phyloP scores from a whole-genome alignment of 352 stramenopile species.

The Aphanomyces euteiches region DNA sequence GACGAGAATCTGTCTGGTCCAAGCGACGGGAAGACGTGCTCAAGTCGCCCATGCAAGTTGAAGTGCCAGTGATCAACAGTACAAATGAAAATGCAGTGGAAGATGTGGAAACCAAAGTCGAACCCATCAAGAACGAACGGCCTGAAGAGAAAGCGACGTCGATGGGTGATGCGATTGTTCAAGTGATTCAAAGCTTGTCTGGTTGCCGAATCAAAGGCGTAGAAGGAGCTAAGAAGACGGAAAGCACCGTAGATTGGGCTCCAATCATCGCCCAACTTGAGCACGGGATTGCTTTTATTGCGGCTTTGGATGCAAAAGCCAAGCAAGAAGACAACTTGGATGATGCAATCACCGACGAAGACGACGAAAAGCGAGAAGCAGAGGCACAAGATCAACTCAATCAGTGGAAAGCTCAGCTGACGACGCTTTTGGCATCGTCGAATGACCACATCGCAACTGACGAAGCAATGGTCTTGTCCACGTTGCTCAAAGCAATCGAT shows the following conservation, averaged over 20 bases:
- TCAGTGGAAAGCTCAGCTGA: background rate
- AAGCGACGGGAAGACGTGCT: background rate
- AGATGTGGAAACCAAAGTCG: constrained; percentile 3
- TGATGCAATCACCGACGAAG: constrained; percentile 2
- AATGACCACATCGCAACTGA: background rate
- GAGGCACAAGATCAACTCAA: background rate
- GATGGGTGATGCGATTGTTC: constrained; percentile 4
- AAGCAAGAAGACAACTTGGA: constrained; percentile 1
- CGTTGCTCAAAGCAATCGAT: background rate
- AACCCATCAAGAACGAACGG: background rate
- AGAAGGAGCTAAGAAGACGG: background rate
- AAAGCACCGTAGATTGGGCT: background rate
- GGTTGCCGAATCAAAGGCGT: constrained; percentile 34
- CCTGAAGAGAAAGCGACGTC: background rate
- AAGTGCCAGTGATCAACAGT: background rate
- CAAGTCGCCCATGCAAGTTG: background rate
- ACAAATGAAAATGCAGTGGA: background rate
- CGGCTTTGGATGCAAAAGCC: constrained; percentile 8
- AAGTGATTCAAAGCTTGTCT: constrained; percentile 21
- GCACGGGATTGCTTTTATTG: constrained; percentile 7
- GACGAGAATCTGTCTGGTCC: background rate
- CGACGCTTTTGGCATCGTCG: background rate
- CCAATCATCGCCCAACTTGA: constrained; percentile 5
- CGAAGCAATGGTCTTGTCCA: background rate
- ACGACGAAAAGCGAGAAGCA: background rate